Conservation (phyloP, 495 filamentous ascomycete genomes). For the Penicillium silybi region DNA sequence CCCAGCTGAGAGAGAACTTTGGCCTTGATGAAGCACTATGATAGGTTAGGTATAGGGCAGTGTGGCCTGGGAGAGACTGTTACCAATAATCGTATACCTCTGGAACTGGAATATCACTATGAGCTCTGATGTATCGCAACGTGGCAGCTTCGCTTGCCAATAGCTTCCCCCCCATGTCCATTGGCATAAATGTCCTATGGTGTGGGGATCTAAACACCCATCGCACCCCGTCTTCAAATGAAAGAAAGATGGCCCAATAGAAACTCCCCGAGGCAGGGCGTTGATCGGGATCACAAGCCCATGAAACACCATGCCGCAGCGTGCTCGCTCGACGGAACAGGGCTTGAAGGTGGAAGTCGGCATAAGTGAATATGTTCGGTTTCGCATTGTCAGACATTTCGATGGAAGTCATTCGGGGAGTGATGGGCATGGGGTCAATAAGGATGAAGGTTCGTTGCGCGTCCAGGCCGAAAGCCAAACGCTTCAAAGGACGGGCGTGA, state of each 20-base stretch:
- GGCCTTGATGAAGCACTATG: conserved; percentile 17
- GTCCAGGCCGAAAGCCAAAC: too few species aligned
- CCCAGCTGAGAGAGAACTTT: conserved; percentile 23
- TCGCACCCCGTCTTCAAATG: conserved; percentile 22
- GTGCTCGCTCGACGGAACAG: conserved; percentile 18
- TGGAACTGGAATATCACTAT: conserved; percentile 29
- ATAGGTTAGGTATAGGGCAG: conserved; percentile 1
- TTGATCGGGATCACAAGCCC: conserved; percentile 20
- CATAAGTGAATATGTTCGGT: conserved; percentile 14
- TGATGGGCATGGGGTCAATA: too few species aligned
- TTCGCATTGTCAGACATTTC: too few species aligned
- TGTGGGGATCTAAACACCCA: conserved; percentile 28
- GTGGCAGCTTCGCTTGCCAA: conserved; percentile 24
- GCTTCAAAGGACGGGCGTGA: too few species aligned
- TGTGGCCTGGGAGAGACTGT: not conserved
- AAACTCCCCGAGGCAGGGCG: conserved; percentile 23
- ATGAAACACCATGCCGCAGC: conserved; percentile 18
- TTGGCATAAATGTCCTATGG: conserved; percentile 7
- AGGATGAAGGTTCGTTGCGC: too few species aligned
- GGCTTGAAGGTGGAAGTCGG: conserved; percentile 19
- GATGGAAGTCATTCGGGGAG: too few species aligned
- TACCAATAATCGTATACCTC: conserved; percentile 21
- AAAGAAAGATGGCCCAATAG: conserved; percentile 26
- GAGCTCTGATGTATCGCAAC: conserved; percentile 18
- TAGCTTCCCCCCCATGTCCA: conserved; percentile 17